Evolutionary conservation across 1,139 yeast species (phyloP).

Genomic region (Lodderomyces pseudojiufengensis): DNA sequence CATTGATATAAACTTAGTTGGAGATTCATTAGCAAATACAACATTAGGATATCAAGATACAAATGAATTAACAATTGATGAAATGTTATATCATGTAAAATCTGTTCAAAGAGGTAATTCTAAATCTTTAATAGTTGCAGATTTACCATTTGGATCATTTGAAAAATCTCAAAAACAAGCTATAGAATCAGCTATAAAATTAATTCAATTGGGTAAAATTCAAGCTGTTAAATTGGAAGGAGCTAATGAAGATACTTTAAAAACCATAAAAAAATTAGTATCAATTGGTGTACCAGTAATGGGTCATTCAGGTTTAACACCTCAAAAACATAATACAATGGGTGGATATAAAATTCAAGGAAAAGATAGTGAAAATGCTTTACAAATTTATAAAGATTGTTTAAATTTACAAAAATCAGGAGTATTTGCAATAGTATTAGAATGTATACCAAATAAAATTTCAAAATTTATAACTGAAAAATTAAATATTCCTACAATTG

Average conservation of each 20-base stretch:
- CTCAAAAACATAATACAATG: slow-evolving; percentile 73
- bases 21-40: slow-evolving; percentile 93
- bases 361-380: slow-evolving; percentile 50
- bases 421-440: slow-evolving; percentile 70
- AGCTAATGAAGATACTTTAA: slow-evolving; percentile 52
- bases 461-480: slow-evolving; percentile 61
- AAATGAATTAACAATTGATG: slow-evolving; percentile 70
- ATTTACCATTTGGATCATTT: slow-evolving; percentile 84
- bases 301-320: slow-evolving; percentile 92
- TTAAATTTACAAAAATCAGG: slow-evolving; percentile 71
- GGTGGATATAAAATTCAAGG: slow-evolving; percentile 95
- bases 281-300: slow-evolving; percentile 81
- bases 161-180: slow-evolving; percentile 69
- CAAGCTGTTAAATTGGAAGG: slow-evolving; percentile 91
- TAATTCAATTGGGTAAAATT: slow-evolving; percentile 62
- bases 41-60: slow-evolving; percentile 81
- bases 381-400: slow-evolving; percentile 65
- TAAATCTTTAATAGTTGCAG: slow-evolving; percentile 72
- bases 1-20: slow-evolving; percentile 72
- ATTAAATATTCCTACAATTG: slow-evolving; percentile 76
- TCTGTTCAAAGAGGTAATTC: slow-evolving; percentile 73
- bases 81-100: slow-evolving; percentile 69
- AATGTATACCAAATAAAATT: slow-evolving; percentile 80
- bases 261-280: slow-evolving; percentile 46
- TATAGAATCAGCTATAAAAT: slow-evolving; percentile 53